These are phyloP conservation scores for Yamadazyma triangularis DNA, from an alignment of 1,139 yeast genomes.

Conservation along the genomic window DNA sequence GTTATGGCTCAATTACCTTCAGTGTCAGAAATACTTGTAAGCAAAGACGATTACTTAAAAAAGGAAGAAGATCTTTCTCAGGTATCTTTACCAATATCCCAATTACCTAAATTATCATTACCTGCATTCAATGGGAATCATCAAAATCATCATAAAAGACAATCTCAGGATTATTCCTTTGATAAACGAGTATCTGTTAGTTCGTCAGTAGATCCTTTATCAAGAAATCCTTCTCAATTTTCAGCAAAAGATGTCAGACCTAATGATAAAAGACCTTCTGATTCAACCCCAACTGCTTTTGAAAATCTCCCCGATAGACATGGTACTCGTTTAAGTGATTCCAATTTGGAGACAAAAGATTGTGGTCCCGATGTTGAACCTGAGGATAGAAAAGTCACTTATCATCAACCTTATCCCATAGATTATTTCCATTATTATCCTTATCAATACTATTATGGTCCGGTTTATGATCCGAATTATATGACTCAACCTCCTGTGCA, in stretches of 20 bases:
- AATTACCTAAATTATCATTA: not conserved
- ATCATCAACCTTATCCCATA: slow-evolving; percentile 1
- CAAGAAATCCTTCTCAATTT: slow-evolving; percentile 5
- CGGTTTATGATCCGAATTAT: slow-evolving; percentile 3
- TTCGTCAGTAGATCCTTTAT: slow-evolving; percentile 6
- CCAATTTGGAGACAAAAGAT: not conserved
- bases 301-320: not conserved
- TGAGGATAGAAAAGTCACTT: not conserved
- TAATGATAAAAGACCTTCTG: not conserved
- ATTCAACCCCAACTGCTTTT: not conserved
- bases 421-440: slow-evolving; percentile 6
- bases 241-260: not conserved
- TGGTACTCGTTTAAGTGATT: not conserved
- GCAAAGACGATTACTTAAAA: not conserved
- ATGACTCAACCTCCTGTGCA: slow-evolving; percentile 1
- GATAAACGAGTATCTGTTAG: slow-evolving; percentile 6
- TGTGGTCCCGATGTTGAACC: not conserved
- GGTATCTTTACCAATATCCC: not conserved
- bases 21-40: slow-evolving; percentile 15
- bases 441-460: slow-evolving; percentile 3
- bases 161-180: slow-evolving; percentile 3
- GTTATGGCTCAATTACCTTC: slow-evolving; percentile 20
- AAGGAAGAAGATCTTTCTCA: not conserved
- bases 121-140: not conserved
- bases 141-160: too few species aligned